Conservation (phyloP, 129 eudicot genomes). For the Apium graveolens region DNA sequence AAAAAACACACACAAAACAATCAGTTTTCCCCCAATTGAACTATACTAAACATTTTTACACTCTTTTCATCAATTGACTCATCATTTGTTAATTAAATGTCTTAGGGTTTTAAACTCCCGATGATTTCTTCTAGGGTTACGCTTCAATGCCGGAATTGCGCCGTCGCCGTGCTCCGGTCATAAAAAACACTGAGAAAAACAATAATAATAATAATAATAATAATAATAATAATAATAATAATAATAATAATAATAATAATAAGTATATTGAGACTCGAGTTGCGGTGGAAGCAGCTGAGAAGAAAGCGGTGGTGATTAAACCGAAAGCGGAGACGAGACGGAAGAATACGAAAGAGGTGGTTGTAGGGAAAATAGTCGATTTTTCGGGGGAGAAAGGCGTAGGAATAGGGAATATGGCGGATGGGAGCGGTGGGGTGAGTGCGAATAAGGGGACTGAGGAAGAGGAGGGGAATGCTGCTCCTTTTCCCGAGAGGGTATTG, state of each 20-base stretch:
- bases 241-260: constrained; percentile 1
- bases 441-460: constrained; percentile 45
- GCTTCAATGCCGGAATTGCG: constrained; percentile 54
- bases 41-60: too few species aligned
- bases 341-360: constrained; percentile 16
- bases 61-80: too few species aligned
- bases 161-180: constrained; percentile 39
- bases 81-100: not conserved
- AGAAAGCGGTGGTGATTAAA: constrained; percentile 2
- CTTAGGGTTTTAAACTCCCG: not conserved
- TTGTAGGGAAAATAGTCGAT: constrained; percentile 9
- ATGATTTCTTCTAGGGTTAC: not conserved
- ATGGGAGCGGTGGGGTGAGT: constrained; percentile 72
- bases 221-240: too few species aligned
- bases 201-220: too few species aligned
- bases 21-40: too few species aligned
- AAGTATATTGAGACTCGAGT: constrained; percentile 49
- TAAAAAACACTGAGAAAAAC: not conserved
- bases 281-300: constrained; percentile 27
- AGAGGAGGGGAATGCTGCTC: constrained; percentile 53
- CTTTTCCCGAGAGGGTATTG: constrained; percentile 69
- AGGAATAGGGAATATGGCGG: constrained; percentile 34
- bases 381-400: not conserved
- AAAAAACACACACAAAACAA: too few species aligned
- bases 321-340: constrained; percentile 8